Evolutionary conservation across 139 green algal genomes (phyloP).

Genomic region (Mychonastes homosphaera): DNA sequence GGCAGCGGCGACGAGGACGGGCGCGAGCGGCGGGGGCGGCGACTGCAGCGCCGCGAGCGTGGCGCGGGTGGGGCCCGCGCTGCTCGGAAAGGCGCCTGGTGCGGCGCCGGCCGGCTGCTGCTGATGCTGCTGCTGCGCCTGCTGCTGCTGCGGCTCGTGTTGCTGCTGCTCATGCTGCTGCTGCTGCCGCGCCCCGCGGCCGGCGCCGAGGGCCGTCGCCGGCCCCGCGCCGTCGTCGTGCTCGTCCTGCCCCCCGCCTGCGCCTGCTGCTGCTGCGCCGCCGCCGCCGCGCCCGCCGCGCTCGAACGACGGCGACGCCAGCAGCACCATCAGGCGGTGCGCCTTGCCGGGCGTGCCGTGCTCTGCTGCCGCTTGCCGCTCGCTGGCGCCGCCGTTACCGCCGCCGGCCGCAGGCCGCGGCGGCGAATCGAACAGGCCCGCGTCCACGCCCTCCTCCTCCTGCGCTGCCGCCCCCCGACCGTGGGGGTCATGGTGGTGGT

Average conservation of each 20-base stretch:
- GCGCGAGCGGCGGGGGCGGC: constrained; percentile 12
- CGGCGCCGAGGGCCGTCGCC: not conserved
- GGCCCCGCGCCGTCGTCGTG: constrained; percentile 1
- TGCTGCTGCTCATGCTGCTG: not conserved
- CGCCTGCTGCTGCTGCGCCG: not conserved
- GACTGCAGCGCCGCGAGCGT: constrained; percentile 20
- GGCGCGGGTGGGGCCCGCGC: constrained; percentile 9
- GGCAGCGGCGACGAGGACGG: constrained; percentile 19
- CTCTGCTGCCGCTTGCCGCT: not conserved
- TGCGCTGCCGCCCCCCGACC: too few relatives aligned
- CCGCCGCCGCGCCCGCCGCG: constrained; percentile 5
- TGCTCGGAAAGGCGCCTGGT: too few relatives aligned
- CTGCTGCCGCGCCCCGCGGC: not conserved
- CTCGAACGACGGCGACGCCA: constrained; percentile 15
- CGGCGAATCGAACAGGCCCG: too few relatives aligned
- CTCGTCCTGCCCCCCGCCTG: not conserved
- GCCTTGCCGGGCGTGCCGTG: not conserved
- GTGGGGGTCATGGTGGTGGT: too few relatives aligned
- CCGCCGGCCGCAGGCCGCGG: too few relatives aligned
- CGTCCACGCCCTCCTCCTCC: too few relatives aligned
- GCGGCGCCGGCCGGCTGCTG: too few relatives aligned
- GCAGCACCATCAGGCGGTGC: constrained; percentile 17
- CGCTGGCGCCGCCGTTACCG: not conserved
- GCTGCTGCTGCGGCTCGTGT: not conserved
- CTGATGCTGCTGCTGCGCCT: too few relatives aligned